Base-by-base conservation (phyloP, 1,284 basidiomycete genomes). In the Cronartium ribicola region DNA sequence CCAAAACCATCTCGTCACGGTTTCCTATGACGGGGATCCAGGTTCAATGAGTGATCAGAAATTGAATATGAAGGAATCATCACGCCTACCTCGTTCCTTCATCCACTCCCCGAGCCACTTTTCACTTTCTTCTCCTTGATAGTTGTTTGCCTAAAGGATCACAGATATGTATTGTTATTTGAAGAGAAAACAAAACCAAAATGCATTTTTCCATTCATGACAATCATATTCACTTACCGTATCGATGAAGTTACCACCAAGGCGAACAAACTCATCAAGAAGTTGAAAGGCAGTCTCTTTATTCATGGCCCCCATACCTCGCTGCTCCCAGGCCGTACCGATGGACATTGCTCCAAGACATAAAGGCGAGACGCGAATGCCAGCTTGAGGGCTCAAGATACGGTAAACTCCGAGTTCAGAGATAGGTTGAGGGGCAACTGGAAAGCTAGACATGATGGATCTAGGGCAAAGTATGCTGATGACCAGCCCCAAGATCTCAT, bases 301-400 rank as follows among this genome's bases (percentile, higher is more conserved):
- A 68, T 76, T 74, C 37, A 78, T 74, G 11, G 76, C 75, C 40
- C 77, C 77, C 0, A 75, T 5, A 37, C 59, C 59, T 17, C 37
- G n/a, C 14, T 60, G 13, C 3, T 3, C 59, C 85, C 85, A 85
- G 61, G 83, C 80, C 75, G 83, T 81, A 75, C 81, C 84, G 69
- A 85, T 82, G 79, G 81, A 85, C 84, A 85, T 85, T 13, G 82
- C 84, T 13, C 85, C 85, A 7, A 86, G 80, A 75, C 81, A 82
- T 13, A 86, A 79, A 0, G 85, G 85, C 5, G 84, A 85, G 48
- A 86, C 85, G 75, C 82, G 79, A 55, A 84, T 76, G 13, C 83
- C 82, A 14, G 83, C 83, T 43, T 80, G 81, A n/a, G 84, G 84
- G 1, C 83, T 79, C 11, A 85, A 80, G 57, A 83, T 79, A 43